Evolutionary conservation across 1,284 basidiomycete species (phyloP), one percentile per base, ranked within the genome.

Genomic region (Mycosarcoma mackinlayi): DNA sequence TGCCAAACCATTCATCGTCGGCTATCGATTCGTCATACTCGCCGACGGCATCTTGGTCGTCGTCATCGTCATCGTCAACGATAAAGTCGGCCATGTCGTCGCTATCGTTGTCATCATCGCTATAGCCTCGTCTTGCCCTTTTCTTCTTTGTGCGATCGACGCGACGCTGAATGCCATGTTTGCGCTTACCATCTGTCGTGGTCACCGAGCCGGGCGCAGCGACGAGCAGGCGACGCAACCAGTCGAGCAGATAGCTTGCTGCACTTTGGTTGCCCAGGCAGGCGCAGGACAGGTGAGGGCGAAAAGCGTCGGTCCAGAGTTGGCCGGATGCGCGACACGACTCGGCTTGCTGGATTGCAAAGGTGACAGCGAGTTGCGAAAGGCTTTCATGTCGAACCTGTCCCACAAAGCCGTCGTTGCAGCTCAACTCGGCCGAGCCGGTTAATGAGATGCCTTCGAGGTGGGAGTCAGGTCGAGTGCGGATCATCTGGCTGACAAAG

Each of bases 61-160:
- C 37, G 21, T 66, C 54, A 6, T 61, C 65, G 11, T 76, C 62
- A 31, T 76, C 69, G 25, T 72, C 63, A 10, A 72, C 60, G 25
- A 79, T 72, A 23, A 79, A 79, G 28, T 73, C 70, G 11, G 38
- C 64, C 56, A 78, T 42, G 30, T 58, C 55, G 16, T 62, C 59
- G 11, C 52, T 56, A 16, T 49, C 46, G 3, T 66, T 65, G 14
- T 51, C 45, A 18, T 65, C 68, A 24, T 65, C 59, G 46, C 46
- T 42, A n/a, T 48, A 56, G 1, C 33, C 53, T 16, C 47, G 30
- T 7, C 52, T 31, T 3, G 33, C 23, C 24, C 37, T 49, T 8
- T 35, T 45, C 13, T 50, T 46, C 10, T 37, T 48, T 11, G 24
- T 56, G 11, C 53, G 47, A 48, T 70, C 49, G 6, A 70, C 67